A percentile compares a stretch with the other conserved stretches of the same genome.
Conservation (phyloP, 768 basidiomycete genomes). For the Podaxis sp. region DNA sequence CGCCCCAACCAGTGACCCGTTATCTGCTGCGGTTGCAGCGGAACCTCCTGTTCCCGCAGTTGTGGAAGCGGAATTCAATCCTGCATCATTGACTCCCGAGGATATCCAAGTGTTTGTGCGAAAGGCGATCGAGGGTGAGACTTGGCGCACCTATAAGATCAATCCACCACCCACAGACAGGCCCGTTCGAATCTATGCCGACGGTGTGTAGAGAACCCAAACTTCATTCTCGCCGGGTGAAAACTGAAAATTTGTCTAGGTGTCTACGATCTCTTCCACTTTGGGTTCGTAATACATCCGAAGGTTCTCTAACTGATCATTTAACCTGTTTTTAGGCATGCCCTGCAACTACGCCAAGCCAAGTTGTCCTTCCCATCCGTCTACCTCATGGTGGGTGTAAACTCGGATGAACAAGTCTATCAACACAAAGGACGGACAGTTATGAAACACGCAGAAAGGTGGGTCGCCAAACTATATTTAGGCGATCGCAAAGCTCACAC, state of each 20-base stretch:
- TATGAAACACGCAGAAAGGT: conserved; percentile 90
- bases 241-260: conserved; percentile 41
- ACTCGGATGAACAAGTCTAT: conserved; percentile 80
- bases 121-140: conserved; percentile 70
- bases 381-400: conserved; percentile 91
- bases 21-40: conserved; percentile 16
- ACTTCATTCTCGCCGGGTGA: not conserved
- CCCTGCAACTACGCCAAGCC: conserved; percentile 93
- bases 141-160: conserved; percentile 72
- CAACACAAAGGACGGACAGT: conserved; percentile 79
- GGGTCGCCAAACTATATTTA: conserved; percentile 17
- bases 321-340: conserved; percentile 56
- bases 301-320: not conserved
- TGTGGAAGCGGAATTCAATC: conserved; percentile 48
- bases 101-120: conserved; percentile 80
- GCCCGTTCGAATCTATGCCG: conserved; percentile 89
- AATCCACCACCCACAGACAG: conserved; percentile 79
- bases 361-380: conserved; percentile 91
- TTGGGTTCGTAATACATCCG: conserved; percentile 56
- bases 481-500: conserved; percentile 7
- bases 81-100: conserved; percentile 65
- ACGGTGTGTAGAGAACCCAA: conserved; percentile 53
- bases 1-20: conserved; percentile 30
- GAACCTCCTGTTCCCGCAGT: conserved; percentile 42
- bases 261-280: conserved; percentile 97